Conservation (phyloP, 1,284 basidiomycete species). For the Schizophyllum commune region DNA sequence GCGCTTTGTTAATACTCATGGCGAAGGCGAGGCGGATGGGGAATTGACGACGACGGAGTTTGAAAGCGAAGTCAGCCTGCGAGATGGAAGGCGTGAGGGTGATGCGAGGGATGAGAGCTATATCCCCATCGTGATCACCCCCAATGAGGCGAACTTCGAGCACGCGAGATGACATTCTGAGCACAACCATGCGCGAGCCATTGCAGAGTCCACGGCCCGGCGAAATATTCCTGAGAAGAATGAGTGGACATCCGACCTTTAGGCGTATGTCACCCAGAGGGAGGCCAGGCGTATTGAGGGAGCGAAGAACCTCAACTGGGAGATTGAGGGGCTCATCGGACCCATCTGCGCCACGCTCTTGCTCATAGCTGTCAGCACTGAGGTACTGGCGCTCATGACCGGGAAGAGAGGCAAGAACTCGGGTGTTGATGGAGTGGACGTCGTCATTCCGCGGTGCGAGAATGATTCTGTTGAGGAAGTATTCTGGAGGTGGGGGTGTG, state of each 20-base stretch:
- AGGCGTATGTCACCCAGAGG: slow-evolving; percentile 23
- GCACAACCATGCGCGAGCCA: slow-evolving; percentile 28
- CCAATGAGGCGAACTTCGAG: slow-evolving; percentile 22
- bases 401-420: slow-evolving; percentile 19
- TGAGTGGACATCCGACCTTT: slow-evolving; percentile 28
- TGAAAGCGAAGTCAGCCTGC: not conserved
- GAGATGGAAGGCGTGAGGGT: not conserved
- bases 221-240: slow-evolving; percentile 28
- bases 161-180: no score
- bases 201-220: slow-evolving; percentile 28
- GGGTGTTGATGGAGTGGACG: slow-evolving; percentile 24
- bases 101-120: slow-evolving; percentile 2
- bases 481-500: slow-evolving; percentile 11
- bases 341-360: slow-evolving; percentile 12
- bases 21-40: slow-evolving; percentile 27
- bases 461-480: slow-evolving; percentile 24
- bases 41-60: slow-evolving; percentile 21
- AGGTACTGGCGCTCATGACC: slow-evolving; percentile 11
- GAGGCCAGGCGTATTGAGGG: slow-evolving; percentile 20
- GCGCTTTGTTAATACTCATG: slow-evolving; percentile 30
- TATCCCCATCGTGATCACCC: slow-evolving; percentile 19
- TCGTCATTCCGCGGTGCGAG: slow-evolving; percentile 24
- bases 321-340: slow-evolving; percentile 4
- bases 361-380: slow-evolving; percentile 22
- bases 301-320: slow-evolving; percentile 22